Evolutionary conservation across 306 rosid genomes (phyloP).

Genomic region (Alnus rubra): DNA sequence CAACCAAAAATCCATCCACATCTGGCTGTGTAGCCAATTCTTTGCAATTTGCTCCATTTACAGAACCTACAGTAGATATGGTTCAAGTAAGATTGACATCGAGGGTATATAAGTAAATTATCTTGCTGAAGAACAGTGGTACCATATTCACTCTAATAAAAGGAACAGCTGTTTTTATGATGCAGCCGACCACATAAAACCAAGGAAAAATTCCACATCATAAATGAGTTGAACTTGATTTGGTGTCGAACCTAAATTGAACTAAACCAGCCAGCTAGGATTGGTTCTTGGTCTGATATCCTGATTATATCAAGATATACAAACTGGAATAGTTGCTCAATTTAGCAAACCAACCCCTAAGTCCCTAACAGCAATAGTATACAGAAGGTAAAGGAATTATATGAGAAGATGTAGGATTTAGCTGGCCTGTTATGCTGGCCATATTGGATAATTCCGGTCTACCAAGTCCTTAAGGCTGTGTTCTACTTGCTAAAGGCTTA

Average conservation of each 20-base stretch:
- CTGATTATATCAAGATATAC: background rate
- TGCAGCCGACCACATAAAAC: background rate
- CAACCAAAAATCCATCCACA: conserved; percentile 92
- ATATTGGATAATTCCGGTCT: background rate
- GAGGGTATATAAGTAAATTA: background rate
- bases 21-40: conserved; percentile 85
- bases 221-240: background rate
- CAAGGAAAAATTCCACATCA: background rate
- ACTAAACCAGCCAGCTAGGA: conserved; percentile 2
- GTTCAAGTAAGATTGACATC: background rate
- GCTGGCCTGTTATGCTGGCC: background rate
- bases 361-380: background rate
- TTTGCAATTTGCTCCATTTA: conserved; percentile 81
- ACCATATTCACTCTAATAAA: background rate
- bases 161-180: background rate
- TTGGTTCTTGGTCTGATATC: background rate
- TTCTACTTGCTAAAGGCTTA: background rate
- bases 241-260: background rate
- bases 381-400: background rate
- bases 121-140: background rate
- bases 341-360: background rate
- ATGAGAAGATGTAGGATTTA: background rate
- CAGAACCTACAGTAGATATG: conserved; percentile 61
- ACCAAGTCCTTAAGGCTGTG: background rate
- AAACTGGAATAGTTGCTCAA: background rate